These are phyloP conservation scores for Mycena epipterygia DNA, from an alignment of 768 basidiomycete species.

Conservation along the genomic window DNA sequence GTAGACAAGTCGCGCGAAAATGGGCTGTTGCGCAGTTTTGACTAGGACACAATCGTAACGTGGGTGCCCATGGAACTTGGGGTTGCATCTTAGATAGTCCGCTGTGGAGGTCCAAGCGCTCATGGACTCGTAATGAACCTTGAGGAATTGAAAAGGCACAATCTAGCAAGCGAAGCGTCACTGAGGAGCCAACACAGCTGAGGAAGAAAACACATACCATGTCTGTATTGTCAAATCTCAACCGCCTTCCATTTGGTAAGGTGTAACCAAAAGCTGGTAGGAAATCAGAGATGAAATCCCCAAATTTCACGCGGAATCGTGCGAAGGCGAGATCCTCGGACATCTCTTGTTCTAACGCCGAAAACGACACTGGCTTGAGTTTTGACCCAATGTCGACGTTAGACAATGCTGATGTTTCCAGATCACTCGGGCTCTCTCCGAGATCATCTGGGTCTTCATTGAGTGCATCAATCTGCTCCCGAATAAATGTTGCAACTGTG, in stretches of 20 bases:
- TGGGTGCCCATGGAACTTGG: slow-evolving; percentile 41
- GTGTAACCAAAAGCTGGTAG: neutral
- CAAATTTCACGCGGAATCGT: neutral
- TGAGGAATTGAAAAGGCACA: neutral
- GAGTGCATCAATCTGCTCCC: too few species aligned
- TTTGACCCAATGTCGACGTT: too few species aligned
- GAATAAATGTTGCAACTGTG: too few species aligned
- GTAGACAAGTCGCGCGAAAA: neutral
- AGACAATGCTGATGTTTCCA: too few species aligned
- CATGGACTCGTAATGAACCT: neutral
- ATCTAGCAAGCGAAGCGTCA: neutral
- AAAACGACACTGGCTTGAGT: too few species aligned
- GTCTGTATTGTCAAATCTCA: neutral
- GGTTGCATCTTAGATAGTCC: slow-evolving; percentile 48
- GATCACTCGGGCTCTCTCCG: too few species aligned
- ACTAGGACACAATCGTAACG: slow-evolving; percentile 30
- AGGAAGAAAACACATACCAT: neutral
- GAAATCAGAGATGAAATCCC: neutral
- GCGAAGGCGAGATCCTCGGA: too few species aligned
- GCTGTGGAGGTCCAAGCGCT: slow-evolving; percentile 42
- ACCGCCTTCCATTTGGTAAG: neutral
- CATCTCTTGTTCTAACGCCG: too few species aligned
- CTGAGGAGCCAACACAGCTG: too few species aligned
- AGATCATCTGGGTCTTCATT: too few species aligned
- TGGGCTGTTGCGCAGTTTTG: neutral